Conservation (phyloP, 805 yeast genomes). For the Cyberlindnera euphorbiae region DNA sequence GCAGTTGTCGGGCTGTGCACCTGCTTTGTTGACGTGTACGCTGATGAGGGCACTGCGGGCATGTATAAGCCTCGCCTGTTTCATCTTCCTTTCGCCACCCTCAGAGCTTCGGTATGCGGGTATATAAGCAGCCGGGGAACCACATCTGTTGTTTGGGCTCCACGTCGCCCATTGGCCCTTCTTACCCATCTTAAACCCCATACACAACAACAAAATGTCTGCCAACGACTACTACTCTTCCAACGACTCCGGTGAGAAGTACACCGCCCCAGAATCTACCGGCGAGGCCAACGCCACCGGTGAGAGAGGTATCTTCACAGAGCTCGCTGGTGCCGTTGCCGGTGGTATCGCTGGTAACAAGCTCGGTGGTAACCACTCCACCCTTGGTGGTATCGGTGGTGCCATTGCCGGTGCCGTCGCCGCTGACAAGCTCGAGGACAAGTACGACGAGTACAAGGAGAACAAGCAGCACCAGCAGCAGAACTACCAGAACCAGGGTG, state of each 20-base stretch:
- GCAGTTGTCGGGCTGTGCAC: too few relatives aligned
- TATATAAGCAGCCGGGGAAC: too few relatives aligned
- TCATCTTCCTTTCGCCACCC: too few relatives aligned
- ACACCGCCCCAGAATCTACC: conserved; percentile 17
- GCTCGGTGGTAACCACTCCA: conserved; percentile 32
- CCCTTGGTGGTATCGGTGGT: conserved; percentile 45
- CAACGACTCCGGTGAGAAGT: conserved; percentile 12
- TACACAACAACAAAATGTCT: conserved; percentile 36
- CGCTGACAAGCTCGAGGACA: conserved; percentile 46
- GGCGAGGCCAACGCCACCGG: conserved; percentile 17
- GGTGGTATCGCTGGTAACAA: conserved; percentile 51
- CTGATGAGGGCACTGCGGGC: too few relatives aligned
- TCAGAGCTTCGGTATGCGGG: too few relatives aligned
- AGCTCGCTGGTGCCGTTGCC: conserved; percentile 46
- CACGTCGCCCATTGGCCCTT: too few relatives aligned
- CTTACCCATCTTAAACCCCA: too few relatives aligned
- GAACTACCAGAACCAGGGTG: conserved; percentile 19
- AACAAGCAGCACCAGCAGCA: conserved; percentile 8
- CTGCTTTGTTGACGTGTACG: too few relatives aligned
- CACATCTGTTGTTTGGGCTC: too few relatives aligned
- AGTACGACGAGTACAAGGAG: conserved; percentile 26
- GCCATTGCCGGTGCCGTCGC: conserved; percentile 51
- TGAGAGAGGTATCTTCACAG: conserved; percentile 39
- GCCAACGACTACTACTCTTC: conserved; percentile 48
- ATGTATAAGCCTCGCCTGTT: too few relatives aligned